Base-by-base conservation (phyloP, 2,329 filamentous ascomycete genomes). In the Pseudocercospora vitis region DNA sequence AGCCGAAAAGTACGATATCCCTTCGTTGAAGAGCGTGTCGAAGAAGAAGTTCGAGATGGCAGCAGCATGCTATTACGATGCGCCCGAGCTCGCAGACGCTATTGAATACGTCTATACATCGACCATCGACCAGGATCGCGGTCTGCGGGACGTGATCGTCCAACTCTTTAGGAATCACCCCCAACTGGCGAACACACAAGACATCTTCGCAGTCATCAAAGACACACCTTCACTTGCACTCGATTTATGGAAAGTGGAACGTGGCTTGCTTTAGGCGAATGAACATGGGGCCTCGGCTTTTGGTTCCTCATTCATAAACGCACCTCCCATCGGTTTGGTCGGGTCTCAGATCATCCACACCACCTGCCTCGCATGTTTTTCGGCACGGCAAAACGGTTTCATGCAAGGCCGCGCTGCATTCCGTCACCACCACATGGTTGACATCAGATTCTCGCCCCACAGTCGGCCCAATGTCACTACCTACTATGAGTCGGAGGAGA, bases 1-100 rank as follows among this genome's bases (percentile, higher is more conserved):
- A 19, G 76, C 75, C 7, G 76, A 78, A 63, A 78, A 78, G 68
- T 79, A 78, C 63, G 75, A 74, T 57, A 76, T 79, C 47, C 65
- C 71, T 21, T 71, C 73, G 26, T 66, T 79, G 33, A 79, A 79
- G 64, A 62, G 68, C 7, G 68, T 79, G 23, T 72, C 76, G 31
- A 69, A 68, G 52, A 68, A 64, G 44, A 79, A 78, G 60, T 78
- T 78, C 60, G 71, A 75, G 33, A 67, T 72, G 53, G 72, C 76
- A 42, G 65, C 76, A 49, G 70, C 73, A 16, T 69, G 70, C 58
- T 74, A 77, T 58, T 71, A 73, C 60, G 67, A 70, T 52, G 74
- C 72, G 50, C 64, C 71, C 5, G 76, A 78, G 50, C 70, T 78
- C 29, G 71, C 76, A 46, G 73, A 76, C 44, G 74, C 75, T 14